Evolutionary conservation across 352 stramenopile genomes (phyloP).

Genomic region (Thalassiosira oceanica): DNA sequence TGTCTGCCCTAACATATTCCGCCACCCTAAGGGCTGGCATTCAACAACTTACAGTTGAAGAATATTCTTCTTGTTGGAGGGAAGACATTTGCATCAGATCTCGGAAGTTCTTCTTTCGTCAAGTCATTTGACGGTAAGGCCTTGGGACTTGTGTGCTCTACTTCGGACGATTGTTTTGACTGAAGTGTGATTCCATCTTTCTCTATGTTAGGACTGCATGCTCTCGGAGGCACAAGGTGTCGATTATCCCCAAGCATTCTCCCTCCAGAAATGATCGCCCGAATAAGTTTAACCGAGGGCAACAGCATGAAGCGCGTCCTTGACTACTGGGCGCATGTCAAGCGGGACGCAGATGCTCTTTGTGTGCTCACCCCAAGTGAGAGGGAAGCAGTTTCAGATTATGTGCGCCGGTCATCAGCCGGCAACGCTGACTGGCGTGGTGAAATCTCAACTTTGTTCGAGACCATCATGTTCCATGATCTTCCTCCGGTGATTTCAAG

Average conservation of each 20-base stretch:
- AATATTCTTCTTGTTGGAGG: slow-evolving; percentile 34
- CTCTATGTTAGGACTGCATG: no score
- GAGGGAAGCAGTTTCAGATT: slow-evolving; percentile 26
- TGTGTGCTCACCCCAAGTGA: slow-evolving; percentile 25
- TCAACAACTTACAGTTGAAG: slow-evolving; percentile 30
- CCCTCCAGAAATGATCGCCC: slow-evolving; percentile 72
- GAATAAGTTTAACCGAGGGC: slow-evolving; percentile 37
- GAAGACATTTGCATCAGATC: slow-evolving; percentile 32
- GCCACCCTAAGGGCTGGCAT: slow-evolving; percentile 13
- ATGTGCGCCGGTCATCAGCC: slow-evolving; percentile 2
- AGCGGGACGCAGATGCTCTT: slow-evolving; percentile 21
- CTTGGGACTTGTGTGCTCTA: no score
- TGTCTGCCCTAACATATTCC: slow-evolving; percentile 1
- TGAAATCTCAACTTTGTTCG: slow-evolving; percentile 27
- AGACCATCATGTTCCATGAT: slow-evolving; percentile 39
- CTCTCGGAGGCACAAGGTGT: slow-evolving; percentile 19
- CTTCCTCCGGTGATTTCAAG: slow-evolving; percentile 26
- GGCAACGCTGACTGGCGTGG: slow-evolving; percentile 17
- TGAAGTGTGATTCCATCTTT: no score
- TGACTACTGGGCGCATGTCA: slow-evolving; percentile 39
- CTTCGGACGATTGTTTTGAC: no score
- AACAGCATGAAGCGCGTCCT: slow-evolving; percentile 23
- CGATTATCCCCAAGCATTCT: slow-evolving; percentile 48
- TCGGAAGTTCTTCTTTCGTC: slow-evolving; percentile 28
- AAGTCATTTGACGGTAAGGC: slow-evolving; percentile 24